A percentile compares a stretch with the other conserved stretches of the same genome.
Evolutionary conservation across 208 protist species (phyloP).

Genomic region (Histomonas meleagridis): DNA sequence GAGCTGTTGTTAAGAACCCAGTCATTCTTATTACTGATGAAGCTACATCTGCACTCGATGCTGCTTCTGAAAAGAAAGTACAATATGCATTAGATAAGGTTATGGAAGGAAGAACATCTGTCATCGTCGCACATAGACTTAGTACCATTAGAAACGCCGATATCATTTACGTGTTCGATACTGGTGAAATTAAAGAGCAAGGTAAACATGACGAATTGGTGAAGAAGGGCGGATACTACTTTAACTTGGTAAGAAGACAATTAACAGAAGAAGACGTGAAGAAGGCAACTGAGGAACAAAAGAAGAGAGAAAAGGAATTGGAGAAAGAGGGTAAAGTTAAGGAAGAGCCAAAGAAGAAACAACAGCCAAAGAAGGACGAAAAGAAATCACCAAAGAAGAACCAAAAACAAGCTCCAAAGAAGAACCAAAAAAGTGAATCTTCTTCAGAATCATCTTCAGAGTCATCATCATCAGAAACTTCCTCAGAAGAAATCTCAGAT

Average conservation of each 20-base stretch:
- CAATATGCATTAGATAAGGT: slow-evolving; percentile 62
- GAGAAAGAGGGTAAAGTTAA: no score
- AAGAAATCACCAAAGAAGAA: no score
- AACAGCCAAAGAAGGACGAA: no score
- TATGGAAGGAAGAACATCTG: slow-evolving; percentile 61
- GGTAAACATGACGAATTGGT: not conserved
- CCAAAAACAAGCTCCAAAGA: no score
- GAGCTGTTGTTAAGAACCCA: not conserved
- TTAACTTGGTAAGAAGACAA: not conserved
- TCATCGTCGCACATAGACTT: slow-evolving; percentile 77
- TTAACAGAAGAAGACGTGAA: not conserved
- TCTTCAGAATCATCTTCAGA: no score
- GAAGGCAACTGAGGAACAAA: not conserved
- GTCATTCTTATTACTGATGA: not conserved
- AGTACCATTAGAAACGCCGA: slow-evolving; percentile 59
- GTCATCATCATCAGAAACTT: no score
- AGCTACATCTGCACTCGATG: slow-evolving; percentile 67
- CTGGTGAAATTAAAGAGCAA: not conserved
- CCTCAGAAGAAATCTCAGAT: no score
- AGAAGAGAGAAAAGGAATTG: no score
- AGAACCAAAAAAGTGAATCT: no score
- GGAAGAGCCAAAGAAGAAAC: no score
- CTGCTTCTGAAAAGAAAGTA: slow-evolving; percentile 67
- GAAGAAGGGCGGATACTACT: not conserved
- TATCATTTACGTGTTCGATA: slow-evolving; percentile 43